Evolutionary conservation across 345 rosid genomes (phyloP).

Genomic region (Citrus maxima): DNA sequence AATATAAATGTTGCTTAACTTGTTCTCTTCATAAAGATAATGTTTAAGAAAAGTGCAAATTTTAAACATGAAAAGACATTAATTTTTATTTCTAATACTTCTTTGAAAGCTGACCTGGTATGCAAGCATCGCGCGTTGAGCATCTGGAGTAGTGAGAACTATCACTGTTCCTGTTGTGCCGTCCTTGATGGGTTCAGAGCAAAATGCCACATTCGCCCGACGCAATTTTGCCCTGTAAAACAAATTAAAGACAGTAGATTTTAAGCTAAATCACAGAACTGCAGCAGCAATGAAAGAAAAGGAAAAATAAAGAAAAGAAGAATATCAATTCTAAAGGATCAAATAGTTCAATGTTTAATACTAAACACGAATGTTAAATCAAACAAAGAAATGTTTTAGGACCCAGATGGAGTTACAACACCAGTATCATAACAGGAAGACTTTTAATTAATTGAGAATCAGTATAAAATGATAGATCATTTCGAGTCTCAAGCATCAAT

Average conservation of each 20-base stretch:
- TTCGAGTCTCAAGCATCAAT: not conserved
- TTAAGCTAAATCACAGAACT: not conserved
- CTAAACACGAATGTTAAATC: not conserved
- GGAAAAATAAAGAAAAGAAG: not conserved
- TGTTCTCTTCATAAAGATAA: not conserved
- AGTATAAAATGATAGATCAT: not conserved
- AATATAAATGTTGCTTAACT: not conserved
- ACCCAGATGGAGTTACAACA: not conserved
- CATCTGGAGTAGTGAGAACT: slow-evolving; percentile 94
- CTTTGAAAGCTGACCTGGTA: slow-evolving; percentile 54
- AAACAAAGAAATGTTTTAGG: not conserved
- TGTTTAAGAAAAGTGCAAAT: not conserved
- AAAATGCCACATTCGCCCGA: slow-evolving; percentile 81
- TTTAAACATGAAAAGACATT: slow-evolving; percentile 1
- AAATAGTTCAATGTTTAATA: not conserved
- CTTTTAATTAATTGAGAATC: not conserved
- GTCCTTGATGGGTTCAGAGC: slow-evolving; percentile 78
- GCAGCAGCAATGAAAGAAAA: not conserved
- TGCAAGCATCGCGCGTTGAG: slow-evolving; percentile 96
- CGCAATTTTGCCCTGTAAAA: slow-evolving; percentile 59
- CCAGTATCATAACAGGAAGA: not conserved
- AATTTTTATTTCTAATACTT: not conserved
- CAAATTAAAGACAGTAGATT: slow-evolving; percentile 1
- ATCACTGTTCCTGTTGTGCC: slow-evolving; percentile 98
- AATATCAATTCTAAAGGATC: not conserved